phyloP scores from a whole-genome alignment of 805 yeast species.

The Blastobotrys attinorum region DNA sequence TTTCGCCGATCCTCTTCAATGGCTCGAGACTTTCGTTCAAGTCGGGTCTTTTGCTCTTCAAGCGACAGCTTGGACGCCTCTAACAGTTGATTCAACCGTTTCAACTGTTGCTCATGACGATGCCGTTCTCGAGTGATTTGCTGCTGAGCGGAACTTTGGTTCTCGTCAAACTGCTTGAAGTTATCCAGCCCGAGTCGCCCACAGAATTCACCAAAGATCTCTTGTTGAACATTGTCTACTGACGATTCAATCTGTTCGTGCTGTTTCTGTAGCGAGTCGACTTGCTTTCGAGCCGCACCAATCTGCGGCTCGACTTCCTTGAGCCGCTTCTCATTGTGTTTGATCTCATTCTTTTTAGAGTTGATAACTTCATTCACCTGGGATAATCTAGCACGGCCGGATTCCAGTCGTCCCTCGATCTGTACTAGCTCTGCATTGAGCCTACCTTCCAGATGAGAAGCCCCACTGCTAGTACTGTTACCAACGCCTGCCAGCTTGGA shows the following conservation, averaged over 20 bases:
- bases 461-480: conserved; percentile 6
- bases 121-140: background rate
- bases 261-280: conserved; percentile 9
- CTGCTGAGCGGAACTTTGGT: conserved; percentile 29
- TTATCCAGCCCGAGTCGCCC: conserved; percentile 41
- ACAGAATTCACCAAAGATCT: conserved; percentile 43
- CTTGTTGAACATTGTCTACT: conserved; percentile 18
- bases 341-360: conserved; percentile 24
- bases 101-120: background rate
- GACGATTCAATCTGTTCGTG: background rate
- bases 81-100: background rate
- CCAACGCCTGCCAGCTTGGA: no score
- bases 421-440: conserved; percentile 48
- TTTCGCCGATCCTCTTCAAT: conserved; percentile 34
- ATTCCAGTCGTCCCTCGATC: conserved; percentile 32
- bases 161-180: conserved; percentile 62
- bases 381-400: conserved; percentile 26
- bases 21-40: conserved; percentile 27
- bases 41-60: conserved; percentile 41
- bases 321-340: conserved; percentile 16
- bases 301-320: conserved; percentile 39
- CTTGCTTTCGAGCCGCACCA: conserved; percentile 13
- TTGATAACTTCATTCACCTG: conserved; percentile 23
- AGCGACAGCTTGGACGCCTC: conserved; percentile 55
- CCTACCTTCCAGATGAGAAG: conserved; percentile 38